A percentile compares a stretch with the other conserved stretches of the same genome.
These are phyloP conservation scores for Saccharum officinarum DNA, from an alignment of 176 grass and related monocot species.

Conservation along the genomic window DNA sequence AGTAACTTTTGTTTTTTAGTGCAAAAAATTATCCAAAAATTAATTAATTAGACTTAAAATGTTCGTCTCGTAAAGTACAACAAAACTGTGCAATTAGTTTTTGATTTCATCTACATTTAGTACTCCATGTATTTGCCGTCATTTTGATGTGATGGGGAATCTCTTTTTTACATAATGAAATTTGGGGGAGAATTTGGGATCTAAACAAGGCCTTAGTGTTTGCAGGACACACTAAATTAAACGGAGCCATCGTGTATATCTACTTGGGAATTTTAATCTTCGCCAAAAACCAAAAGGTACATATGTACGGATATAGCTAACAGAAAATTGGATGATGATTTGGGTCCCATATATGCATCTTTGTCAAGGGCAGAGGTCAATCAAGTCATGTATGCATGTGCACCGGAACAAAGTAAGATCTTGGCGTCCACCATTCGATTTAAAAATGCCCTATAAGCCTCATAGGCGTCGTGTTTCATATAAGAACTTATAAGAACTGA, in stretches of 20 bases:
- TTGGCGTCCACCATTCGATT: constrained; percentile 10
- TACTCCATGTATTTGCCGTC: no score
- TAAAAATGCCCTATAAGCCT: background rate
- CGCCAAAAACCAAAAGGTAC: background rate
- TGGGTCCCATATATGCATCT: background rate
- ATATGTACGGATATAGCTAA: background rate
- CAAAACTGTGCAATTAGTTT: no score
- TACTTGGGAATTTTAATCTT: background rate
- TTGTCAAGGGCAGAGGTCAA: constrained; percentile 23
- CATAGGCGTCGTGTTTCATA: constrained; percentile 16
- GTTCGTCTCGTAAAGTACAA: no score
- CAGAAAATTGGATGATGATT: background rate
- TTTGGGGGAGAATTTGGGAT: no score
- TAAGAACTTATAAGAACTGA: no score
- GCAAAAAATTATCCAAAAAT: no score
- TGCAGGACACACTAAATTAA: background rate
- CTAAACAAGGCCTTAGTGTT: no score
- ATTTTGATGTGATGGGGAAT: no score
- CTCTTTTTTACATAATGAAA: no score
- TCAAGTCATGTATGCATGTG: background rate
- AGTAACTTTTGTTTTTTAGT: no score
- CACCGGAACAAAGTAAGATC: background rate
- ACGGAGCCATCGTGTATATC: background rate
- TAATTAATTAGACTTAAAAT: no score
- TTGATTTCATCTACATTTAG: no score